Percentiles rank a stretch among this genome's conserved stretches.
These are phyloP conservation scores for Fallopia convolvulus DNA, from an alignment of 148 eudicot genomes.

Conservation along the genomic window DNA sequence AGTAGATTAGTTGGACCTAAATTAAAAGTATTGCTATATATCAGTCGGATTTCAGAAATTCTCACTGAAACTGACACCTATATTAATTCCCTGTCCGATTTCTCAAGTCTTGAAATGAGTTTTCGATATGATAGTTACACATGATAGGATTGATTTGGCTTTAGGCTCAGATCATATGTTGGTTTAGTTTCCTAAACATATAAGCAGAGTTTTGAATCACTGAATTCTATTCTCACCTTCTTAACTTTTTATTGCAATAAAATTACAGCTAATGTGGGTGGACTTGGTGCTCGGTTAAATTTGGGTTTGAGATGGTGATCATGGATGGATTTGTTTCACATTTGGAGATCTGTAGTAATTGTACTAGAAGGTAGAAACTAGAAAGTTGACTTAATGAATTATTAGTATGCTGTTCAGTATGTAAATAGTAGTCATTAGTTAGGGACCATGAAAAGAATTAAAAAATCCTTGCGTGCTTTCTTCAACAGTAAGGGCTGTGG, in stretches of 20 bases:
- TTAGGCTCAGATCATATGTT: neutral
- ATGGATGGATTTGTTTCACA: neutral
- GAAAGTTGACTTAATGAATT: neutral
- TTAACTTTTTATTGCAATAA: neutral
- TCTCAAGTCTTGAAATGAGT: neutral
- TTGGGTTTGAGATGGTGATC: neutral
- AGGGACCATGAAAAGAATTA: no score
- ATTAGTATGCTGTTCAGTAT: neutral
- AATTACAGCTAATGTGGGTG: neutral
- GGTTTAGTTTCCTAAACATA: neutral
- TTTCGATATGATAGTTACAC: neutral
- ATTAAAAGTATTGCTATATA: neutral
- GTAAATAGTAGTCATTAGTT: neutral
- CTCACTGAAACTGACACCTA: neutral
- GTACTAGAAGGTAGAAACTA: neutral
- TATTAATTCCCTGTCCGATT: neutral
- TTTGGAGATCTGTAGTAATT: neutral
- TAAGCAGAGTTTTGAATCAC: neutral
- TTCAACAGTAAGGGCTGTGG: no score
- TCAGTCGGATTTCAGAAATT: neutral
- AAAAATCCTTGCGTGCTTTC: no score
- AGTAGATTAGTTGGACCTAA: neutral
- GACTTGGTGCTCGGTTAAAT: neutral
- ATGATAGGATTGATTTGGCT: neutral
- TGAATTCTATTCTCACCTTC: neutral